Base-by-base conservation (phyloP, 2,329 filamentous ascomycete genomes). In the Trichoderma afroharzianum region DNA sequence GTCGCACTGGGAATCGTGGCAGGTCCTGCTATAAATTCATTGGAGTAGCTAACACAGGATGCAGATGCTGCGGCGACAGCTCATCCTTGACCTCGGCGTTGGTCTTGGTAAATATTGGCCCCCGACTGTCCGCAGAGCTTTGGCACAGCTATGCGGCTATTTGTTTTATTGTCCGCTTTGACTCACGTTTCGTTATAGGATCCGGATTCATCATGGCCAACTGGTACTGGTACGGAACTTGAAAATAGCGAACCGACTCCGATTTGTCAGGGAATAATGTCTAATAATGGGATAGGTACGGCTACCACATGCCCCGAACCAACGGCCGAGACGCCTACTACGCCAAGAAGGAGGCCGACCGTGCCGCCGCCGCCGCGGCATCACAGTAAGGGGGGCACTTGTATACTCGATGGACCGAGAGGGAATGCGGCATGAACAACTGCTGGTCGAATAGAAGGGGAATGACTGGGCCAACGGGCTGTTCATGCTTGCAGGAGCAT, bases 301-400 rank as follows among this genome's bases (percentile, higher is more conserved):
- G 88, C 80, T 90, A 80, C 83, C 88, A 90, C 83, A 82, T 89
- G 78, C 88, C 88, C 76, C 87, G 88, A 80, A 88, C 86, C 78
- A 80, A 85, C 78, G 84, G 83, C 74, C 88, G 88, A 79, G 88
- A 90, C 82, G 82, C 81, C 80, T 85, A 84, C 85, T 89, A 89
- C 84, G 80, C 81, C 81, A 84, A 88, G 81, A 82, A 89, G 73
- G 88, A 90, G 83, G 83, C 85, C 76, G 81, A 88, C 81, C 87
- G 87, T 72, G 86, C 86, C 70, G 81, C 79, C 67, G 77, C 80
- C 72, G 81, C 79, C 67, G 77, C 80, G 72, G 79, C 80, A 75
- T 74, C 76, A 73, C 68, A 62, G 18, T 69, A 69, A 64, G 62
- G 50, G 3, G 14, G 14, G 14, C 53, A 33, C 50, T 24, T 30